Evolutionary conservation across 495 filamentous ascomycete genomes (phyloP).

Genomic region (Evansstolkia leycettana): DNA sequence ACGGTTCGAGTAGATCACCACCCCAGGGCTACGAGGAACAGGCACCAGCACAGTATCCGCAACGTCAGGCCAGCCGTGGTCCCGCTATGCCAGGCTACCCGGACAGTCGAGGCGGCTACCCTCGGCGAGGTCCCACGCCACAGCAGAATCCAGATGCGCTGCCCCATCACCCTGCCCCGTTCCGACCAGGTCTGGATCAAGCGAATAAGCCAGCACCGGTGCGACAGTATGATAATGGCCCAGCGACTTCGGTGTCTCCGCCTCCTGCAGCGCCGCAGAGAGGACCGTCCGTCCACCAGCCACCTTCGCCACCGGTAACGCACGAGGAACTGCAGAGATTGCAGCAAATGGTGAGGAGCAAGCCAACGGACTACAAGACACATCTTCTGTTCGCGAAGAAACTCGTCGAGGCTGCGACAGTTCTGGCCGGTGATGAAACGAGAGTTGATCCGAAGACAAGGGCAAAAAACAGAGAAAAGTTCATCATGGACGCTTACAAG

Average conservation of each 20-base stretch:
- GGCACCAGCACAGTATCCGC: slow-evolving; percentile 3
- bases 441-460: slow-evolving; percentile 65
- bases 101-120: slow-evolving; percentile 2
- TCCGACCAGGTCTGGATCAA: slow-evolving; percentile 61
- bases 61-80: slow-evolving; percentile 3
- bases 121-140: slow-evolving; percentile 1
- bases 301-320: slow-evolving; percentile 49
- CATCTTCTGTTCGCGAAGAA: slow-evolving; percentile 72
- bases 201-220: slow-evolving; percentile 55
- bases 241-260: slow-evolving; percentile 17
- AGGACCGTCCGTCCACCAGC: slow-evolving; percentile 11
- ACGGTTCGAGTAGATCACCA: slow-evolving; percentile 4
- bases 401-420: slow-evolving; percentile 69
- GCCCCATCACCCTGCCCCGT: slow-evolving; percentile 65
- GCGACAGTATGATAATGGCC: slow-evolving; percentile 51
- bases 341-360: slow-evolving; percentile 49
- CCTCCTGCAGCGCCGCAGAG: slow-evolving; percentile 12
- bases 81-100: slow-evolving; percentile 6
- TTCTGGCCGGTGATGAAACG: slow-evolving; percentile 54
- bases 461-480: slow-evolving; percentile 69
- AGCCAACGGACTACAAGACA: slow-evolving; percentile 57
- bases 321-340: slow-evolving; percentile 63
- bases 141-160: slow-evolving; percentile 48
- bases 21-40: slow-evolving; percentile 5
- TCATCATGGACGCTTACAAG: slow-evolving; percentile 75